A percentile compares a stretch with the other conserved stretches of the same genome.
Evolutionary conservation across 73 alveolate species (phyloP).

Genomic region (Paramecium sonneborni): DNA sequence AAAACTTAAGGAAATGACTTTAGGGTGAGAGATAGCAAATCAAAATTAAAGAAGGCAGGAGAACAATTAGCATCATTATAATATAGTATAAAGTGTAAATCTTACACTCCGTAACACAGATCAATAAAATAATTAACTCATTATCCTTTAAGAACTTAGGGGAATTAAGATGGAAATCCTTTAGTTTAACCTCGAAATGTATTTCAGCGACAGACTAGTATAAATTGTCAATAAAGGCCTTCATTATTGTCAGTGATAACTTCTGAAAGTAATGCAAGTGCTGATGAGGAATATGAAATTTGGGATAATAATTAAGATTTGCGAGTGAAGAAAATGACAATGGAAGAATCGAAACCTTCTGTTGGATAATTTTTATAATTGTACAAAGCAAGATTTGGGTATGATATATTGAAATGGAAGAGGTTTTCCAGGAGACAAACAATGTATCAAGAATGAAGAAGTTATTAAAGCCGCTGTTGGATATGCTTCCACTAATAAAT

Average conservation of each 20-base stretch:
- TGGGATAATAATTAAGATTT: conserved; percentile 39
- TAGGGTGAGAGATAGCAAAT: not conserved
- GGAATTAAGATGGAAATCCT: not conserved
- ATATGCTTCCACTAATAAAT: conserved; percentile 2
- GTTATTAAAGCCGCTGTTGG: conserved; percentile 15
- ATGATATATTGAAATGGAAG: not conserved
- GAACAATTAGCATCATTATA: not conserved
- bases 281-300: conserved; percentile 35
- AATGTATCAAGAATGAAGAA: conserved; percentile 18
- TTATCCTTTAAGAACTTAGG: not conserved
- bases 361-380: conserved; percentile 21
- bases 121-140: not conserved
- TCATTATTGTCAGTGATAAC: not conserved
- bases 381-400: conserved; percentile 53
- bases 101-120: not conserved
- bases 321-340: conserved; percentile 16
- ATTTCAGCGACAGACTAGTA: not conserved
- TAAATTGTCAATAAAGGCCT: not conserved
- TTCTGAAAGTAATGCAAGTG: not conserved
- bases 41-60: not conserved
- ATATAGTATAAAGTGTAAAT: not conserved
- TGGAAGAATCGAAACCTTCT: conserved; percentile 38
- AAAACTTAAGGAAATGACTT: not conserved
- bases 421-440: conserved; percentile 39
- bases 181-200: not conserved